Evolutionary conservation across 148 eudicot genomes (phyloP).

Genomic region (Cornus kousa): DNA sequence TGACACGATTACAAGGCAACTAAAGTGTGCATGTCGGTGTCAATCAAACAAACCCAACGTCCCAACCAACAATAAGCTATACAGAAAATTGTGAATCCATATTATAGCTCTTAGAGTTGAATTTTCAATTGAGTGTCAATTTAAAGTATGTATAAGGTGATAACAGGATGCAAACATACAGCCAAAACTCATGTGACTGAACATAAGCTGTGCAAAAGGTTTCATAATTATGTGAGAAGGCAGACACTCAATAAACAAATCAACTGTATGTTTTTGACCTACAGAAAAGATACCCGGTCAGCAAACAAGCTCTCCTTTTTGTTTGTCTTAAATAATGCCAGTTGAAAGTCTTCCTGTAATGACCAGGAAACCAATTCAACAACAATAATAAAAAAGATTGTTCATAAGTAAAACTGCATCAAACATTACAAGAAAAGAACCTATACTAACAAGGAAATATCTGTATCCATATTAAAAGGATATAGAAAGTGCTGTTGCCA

Average conservation of each 20-base stretch:
- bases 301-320: no score
- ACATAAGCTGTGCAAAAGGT: neutral
- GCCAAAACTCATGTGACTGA: neutral
- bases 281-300: constrained; percentile 41
- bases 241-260: neutral
- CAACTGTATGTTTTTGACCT: neutral
- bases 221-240: neutral
- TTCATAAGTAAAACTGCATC: neutral
- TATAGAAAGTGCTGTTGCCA: neutral
- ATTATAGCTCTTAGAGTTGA: neutral
- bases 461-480: neutral
- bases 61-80: neutral
- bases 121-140: neutral
- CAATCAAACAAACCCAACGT: neutral
- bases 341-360: constrained; percentile 69
- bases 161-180: neutral
- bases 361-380: constrained; percentile 1
- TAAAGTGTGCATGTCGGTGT: neutral
- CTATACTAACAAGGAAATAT: neutral
- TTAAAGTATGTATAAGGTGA: neutral
- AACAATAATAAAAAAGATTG: neutral
- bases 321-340: no score
- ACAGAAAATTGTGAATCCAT: neutral
- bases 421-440: neutral
- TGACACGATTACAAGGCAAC: neutral